Evolutionary conservation across 208 protist genomes (phyloP).

Genomic region (Porcisia hertigi): DNA sequence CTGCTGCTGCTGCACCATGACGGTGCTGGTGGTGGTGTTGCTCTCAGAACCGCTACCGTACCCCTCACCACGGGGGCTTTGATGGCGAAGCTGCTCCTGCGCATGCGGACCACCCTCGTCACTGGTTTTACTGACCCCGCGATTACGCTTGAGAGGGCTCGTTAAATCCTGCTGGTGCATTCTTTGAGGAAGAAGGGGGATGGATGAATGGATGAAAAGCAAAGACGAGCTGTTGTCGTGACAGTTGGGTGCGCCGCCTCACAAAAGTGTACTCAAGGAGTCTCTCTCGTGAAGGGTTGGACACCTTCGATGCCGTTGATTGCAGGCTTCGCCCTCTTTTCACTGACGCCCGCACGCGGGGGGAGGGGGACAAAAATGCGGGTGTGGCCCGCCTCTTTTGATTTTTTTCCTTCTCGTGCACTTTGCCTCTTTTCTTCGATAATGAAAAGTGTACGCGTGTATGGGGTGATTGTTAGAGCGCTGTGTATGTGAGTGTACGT

Average conservation of each 20-base stretch:
- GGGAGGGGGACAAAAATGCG: too few species aligned
- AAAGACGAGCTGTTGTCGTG: not conserved
- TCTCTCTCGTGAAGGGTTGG: not conserved
- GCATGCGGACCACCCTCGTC: conserved; percentile 9
- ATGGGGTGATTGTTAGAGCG: too few species aligned
- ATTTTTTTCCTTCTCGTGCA: not conserved
- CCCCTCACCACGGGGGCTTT: not conserved
- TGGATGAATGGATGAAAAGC: not conserved
- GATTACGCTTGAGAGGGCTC: conserved; percentile 31
- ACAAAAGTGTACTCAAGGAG: not conserved
- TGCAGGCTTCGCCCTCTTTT: not conserved
- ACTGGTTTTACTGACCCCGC: conserved; percentile 8
- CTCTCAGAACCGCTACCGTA: not conserved
- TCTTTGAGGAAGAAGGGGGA: not conserved
- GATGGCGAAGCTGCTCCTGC: conserved; percentile 3
- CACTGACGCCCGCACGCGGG: too few species aligned
- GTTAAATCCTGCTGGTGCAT: conserved; percentile 19
- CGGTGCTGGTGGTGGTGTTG: not conserved
- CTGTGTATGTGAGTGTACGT: too few species aligned
- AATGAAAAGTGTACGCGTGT: too few species aligned
- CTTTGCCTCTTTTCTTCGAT: not conserved
- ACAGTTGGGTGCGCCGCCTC: not conserved
- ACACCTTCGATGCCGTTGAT: not conserved
- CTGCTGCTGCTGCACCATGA: conserved; percentile 5
- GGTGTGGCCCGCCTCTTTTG: too few species aligned